Conservation (phyloP, 495 filamentous ascomycete genomes). For the Choiromyces venosus region DNA sequence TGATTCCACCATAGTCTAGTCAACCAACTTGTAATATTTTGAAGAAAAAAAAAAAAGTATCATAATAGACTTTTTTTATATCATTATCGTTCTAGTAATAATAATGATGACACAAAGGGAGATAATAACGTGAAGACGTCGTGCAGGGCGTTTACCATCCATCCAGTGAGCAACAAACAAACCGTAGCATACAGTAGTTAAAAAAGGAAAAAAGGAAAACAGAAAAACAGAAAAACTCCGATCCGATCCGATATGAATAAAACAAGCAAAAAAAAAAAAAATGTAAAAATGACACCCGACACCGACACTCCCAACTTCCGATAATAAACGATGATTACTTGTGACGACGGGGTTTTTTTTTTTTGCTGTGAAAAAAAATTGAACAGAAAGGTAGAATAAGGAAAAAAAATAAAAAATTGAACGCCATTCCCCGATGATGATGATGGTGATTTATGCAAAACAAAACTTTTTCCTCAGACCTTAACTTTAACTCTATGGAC, state of each 20-base stretch:
- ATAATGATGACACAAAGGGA: background rate
- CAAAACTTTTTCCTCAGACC: background rate
- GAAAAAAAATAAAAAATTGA: background rate
- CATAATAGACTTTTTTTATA: background rate
- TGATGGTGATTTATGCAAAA: background rate
- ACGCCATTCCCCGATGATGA: background rate
- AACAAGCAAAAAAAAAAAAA: background rate
- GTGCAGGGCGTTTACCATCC: background rate
- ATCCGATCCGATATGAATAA: background rate
- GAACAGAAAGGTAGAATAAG: too few relatives aligned
- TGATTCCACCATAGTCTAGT: background rate
- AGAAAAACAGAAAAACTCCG: background rate
- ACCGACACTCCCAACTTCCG: background rate
- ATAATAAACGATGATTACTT: background rate
- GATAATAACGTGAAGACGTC: background rate
- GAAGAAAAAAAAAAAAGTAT: background rate
- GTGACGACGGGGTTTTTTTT: background rate
- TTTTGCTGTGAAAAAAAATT: too few relatives aligned
- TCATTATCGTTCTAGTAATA: background rate
- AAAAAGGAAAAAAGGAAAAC: background rate
- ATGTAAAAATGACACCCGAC: background rate
- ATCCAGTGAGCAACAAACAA: background rate
- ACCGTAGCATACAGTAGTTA: background rate
- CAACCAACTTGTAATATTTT: background rate
- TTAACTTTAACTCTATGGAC: background rate